Evolutionary conservation across 371 early-diverging fungal genomes (phyloP).

Genomic region (Capillidium rhysosporum): DNA sequence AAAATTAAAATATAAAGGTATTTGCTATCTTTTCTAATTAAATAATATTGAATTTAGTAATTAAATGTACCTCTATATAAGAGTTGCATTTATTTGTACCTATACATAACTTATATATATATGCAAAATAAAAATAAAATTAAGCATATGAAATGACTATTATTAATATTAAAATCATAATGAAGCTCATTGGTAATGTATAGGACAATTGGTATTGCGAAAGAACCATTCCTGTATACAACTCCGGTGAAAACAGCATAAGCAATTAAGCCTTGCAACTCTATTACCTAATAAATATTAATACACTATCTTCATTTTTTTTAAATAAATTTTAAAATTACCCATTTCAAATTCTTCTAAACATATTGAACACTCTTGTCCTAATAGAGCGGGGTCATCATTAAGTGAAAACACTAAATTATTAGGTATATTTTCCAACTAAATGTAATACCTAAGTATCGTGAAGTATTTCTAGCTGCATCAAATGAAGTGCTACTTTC

Average conservation of each 20-base stretch:
- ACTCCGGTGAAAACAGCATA: conserved; percentile 2
- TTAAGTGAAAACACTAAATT: conserved; percentile 1
- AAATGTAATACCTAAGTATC: background rate
- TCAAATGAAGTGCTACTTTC: conserved; percentile 1
- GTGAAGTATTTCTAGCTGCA: conserved; percentile 1
- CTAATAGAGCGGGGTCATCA: background rate
- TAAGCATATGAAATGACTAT: too few relatives aligned
- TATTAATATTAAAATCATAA: too few relatives aligned
- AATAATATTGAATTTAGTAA: too few relatives aligned
- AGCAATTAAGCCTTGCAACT: conserved; percentile 4
- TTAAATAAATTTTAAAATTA: background rate
- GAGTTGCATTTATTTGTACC: too few relatives aligned
- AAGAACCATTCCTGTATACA: conserved; percentile 7
- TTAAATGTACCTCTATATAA: too few relatives aligned
- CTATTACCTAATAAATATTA: conserved; percentile 1
- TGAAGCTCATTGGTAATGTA: conserved; percentile 2
- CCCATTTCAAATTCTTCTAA: background rate
- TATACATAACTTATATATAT: too few relatives aligned
- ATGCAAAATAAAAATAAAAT: too few relatives aligned
- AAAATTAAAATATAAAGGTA: too few relatives aligned
- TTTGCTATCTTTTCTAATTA: too few relatives aligned
- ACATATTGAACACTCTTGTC: background rate
- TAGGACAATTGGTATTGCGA: background rate
- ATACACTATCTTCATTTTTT: background rate
- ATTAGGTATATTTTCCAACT: background rate